Percentiles rank a stretch among this genome's conserved stretches.
Conservation (phyloP, 192 early-diverging fungal species). For the Gryganskiella cystojenkinii region DNA sequence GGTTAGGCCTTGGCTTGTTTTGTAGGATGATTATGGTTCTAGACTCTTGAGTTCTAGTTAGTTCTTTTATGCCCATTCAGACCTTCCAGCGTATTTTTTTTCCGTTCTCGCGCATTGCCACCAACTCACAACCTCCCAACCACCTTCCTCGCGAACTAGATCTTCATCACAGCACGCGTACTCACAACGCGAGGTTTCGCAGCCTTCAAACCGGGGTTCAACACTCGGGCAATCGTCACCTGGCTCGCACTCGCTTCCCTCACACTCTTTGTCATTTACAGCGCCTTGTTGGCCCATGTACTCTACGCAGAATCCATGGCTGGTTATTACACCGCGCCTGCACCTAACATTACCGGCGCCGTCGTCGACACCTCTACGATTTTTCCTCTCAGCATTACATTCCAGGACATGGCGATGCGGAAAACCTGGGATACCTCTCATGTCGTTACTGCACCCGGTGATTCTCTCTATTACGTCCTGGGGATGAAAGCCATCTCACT, state of each 20-base stretch:
- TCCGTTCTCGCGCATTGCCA: background rate
- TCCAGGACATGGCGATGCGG: conserved; percentile 15
- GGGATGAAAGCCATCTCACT: conserved; percentile 27
- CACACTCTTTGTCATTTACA: conserved; percentile 33
- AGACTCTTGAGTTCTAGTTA: no score
- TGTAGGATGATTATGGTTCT: no score
- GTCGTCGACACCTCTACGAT: background rate
- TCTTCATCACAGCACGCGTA: conserved; percentile 42
- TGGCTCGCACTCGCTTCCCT: conserved; percentile 37
- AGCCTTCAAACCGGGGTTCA: conserved; percentile 42
- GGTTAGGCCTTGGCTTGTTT: no score
- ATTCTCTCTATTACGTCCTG: conserved; percentile 17
- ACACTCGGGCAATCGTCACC: conserved; percentile 39
- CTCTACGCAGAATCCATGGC: conserved; percentile 42
- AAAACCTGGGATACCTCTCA: background rate
- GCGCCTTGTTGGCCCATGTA: conserved; percentile 18
- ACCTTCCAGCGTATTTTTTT: no score
- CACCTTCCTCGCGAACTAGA: conserved; percentile 1
- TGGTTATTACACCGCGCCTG: conserved; percentile 19
- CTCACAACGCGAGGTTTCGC: conserved; percentile 50
- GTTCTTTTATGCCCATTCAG: no score
- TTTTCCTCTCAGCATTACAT: conserved; percentile 7
- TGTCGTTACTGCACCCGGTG: background rate
- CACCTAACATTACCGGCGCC: background rate
- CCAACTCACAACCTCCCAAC: background rate